Percentiles rank a stretch among this genome's conserved stretches.
Conservation (phyloP, 2,329 filamentous ascomycete species). For the Colletotrichum siamense region DNA sequence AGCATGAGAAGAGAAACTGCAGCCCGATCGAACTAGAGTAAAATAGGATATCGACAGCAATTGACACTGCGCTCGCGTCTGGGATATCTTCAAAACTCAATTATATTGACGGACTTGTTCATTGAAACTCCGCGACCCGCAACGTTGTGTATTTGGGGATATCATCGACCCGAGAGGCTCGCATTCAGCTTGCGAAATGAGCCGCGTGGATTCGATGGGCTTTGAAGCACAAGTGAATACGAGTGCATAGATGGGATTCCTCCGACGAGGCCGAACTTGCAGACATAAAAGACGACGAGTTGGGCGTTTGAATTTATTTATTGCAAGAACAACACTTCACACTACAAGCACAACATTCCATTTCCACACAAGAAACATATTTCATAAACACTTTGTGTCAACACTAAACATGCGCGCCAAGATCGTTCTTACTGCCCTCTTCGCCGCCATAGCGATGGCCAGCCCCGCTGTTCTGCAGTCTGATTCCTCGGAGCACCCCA, state of each 20-base stretch:
- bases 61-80: neutral
- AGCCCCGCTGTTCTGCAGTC: neutral
- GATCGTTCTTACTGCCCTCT: neutral
- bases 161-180: neutral
- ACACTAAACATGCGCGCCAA: neutral
- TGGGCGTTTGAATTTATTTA: neutral
- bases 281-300: neutral
- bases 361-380: neutral
- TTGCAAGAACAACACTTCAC: neutral
- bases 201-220: neutral
- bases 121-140: neutral
- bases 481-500: neutral
- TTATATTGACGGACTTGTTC: neutral
- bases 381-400: neutral
- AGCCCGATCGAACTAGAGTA: neutral
- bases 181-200: neutral
- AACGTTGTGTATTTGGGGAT: neutral
- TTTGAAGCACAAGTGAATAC: neutral
- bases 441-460: neutral
- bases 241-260: rapidly evolving
- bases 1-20: neutral
- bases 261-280: neutral
- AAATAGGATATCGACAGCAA: rapidly evolving
- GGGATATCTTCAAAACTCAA: neutral
- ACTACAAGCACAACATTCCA: neutral